Evolutionary conservation across 1,284 basidiomycete species (phyloP).

Genomic region (Ustilago shanxiensis): DNA sequence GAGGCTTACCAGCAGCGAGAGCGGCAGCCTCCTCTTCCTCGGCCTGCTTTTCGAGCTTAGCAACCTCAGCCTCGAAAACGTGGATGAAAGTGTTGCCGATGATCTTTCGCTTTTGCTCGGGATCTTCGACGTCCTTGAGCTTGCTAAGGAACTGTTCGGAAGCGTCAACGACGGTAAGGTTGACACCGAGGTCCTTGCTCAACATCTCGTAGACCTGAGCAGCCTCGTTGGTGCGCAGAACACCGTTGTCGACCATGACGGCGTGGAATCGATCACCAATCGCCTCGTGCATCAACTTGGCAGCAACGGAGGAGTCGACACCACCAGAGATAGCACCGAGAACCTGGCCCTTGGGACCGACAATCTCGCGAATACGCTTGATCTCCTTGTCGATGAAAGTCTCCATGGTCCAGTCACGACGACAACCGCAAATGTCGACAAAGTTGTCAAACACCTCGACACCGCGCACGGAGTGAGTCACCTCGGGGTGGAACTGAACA

Average conservation of each 20-base stretch:
- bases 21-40: slow-evolving; percentile 78
- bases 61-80: slow-evolving; percentile 93
- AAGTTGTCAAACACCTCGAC: slow-evolving; percentile 92
- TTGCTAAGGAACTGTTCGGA: slow-evolving; percentile 92
- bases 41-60: slow-evolving; percentile 87
- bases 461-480: slow-evolving; percentile 91
- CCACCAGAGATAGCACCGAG: slow-evolving; percentile 98
- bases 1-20: slow-evolving; percentile 72
- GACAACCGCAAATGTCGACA: slow-evolving; percentile 84
- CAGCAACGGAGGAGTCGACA: slow-evolving; percentile 97
- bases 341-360: slow-evolving; percentile 92
- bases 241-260: slow-evolving; percentile 99
- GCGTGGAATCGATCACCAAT: slow-evolving; percentile 97
- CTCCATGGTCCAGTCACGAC: slow-evolving; percentile 95
- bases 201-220: slow-evolving; percentile 95
- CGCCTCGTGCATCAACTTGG: slow-evolving; percentile 99
- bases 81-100: slow-evolving; percentile 99
- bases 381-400: slow-evolving; percentile 99
- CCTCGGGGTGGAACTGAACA: slow-evolving; percentile 99
- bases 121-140: slow-evolving; percentile 91
- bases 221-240: slow-evolving; percentile 91
- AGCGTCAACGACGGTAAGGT: slow-evolving; percentile 94
- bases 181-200: slow-evolving; percentile 92
- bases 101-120: slow-evolving; percentile 96
- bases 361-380: slow-evolving; percentile 90